These are phyloP conservation scores for Ehretia macrophylla DNA, from an alignment of 257 asterid genomes.

Conservation along the genomic window DNA sequence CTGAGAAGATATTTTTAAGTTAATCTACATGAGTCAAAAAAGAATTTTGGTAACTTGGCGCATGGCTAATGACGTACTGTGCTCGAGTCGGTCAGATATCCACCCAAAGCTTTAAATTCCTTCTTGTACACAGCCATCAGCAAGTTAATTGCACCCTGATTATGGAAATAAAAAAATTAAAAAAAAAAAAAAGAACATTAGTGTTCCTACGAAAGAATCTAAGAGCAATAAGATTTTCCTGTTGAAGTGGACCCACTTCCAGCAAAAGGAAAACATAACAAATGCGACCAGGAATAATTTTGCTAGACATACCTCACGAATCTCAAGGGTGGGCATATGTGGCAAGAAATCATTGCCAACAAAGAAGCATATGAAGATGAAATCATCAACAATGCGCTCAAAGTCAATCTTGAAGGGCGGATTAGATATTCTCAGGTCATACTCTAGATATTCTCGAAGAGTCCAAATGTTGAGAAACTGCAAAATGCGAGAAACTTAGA, in stretches of 20 bases:
- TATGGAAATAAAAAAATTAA: not conserved
- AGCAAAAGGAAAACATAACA: not conserved
- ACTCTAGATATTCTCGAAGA: slow-evolving; percentile 89
- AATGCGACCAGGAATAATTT: not conserved
- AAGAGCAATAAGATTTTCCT: not conserved
- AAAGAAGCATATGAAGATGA: slow-evolving; percentile 93
- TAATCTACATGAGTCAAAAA: not conserved
- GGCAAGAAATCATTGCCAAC: slow-evolving; percentile 99
- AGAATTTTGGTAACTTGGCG: not conserved
- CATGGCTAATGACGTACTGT: slow-evolving; percentile 45
- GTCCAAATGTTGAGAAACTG: slow-evolving; percentile 96
- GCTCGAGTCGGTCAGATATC: slow-evolving; percentile 83
- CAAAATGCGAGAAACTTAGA: slow-evolving; percentile 14
- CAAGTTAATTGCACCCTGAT: slow-evolving; percentile 94
- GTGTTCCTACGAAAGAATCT: not conserved
- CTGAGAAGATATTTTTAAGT: slow-evolving; percentile 10
- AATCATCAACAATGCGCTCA: slow-evolving; percentile 87
- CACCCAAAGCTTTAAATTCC: slow-evolving; percentile 76
- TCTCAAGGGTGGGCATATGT: slow-evolving; percentile 99
- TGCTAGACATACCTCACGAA: slow-evolving; percentile 78
- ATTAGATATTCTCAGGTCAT: slow-evolving; percentile 87
- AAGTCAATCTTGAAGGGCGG: slow-evolving; percentile 73
- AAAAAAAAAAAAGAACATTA: too few species aligned
- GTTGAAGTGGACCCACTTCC: not conserved
- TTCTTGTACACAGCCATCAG: slow-evolving; percentile 92